phyloP scores from a whole-genome alignment of 768 basidiomycete genomes.

The Suillus subaureus region DNA sequence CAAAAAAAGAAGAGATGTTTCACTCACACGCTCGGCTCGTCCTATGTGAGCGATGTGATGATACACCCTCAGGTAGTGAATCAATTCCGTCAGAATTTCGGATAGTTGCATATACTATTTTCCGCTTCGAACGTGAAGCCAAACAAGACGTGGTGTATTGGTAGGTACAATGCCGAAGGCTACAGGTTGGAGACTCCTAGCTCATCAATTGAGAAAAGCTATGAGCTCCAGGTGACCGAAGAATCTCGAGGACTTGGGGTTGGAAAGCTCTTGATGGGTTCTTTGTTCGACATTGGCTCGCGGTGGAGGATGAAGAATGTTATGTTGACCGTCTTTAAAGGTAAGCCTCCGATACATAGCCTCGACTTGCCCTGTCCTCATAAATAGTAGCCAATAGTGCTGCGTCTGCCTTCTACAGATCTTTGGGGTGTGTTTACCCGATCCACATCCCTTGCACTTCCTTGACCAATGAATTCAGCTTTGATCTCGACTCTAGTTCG shows the following conservation, averaged over 20 bases:
- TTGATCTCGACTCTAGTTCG: conserved; percentile 52
- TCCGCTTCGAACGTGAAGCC: conserved; percentile 76
- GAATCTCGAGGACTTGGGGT: conserved; percentile 52
- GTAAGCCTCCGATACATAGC: conserved; percentile 38
- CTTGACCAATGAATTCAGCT: conserved; percentile 40
- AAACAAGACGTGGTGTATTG: conserved; percentile 68
- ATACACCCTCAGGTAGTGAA: conserved; percentile 8
- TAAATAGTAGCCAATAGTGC: conserved; percentile 42
- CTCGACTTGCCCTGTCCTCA: conserved; percentile 2
- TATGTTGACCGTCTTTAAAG: conserved; percentile 76
- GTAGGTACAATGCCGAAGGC: conserved; percentile 37
- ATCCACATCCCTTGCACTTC: neutral
- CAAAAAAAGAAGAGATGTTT: conserved; percentile 65
- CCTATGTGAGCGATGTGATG: conserved; percentile 34
- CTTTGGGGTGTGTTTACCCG: conserved; percentile 48
- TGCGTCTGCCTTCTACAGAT: conserved; percentile 55
- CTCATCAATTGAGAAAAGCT: conserved; percentile 44
- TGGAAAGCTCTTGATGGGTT: conserved; percentile 55
- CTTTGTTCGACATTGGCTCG: conserved; percentile 51
- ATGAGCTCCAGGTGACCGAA: conserved; percentile 70
- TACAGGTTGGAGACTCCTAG: neutral
- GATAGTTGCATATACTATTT: conserved; percentile 50
- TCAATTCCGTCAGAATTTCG: conserved; percentile 24
- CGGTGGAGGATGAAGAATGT: conserved; percentile 66
- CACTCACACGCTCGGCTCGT: conserved; percentile 61